Evolutionary conservation across 2,329 filamentous ascomycete genomes (phyloP), one percentile per base, ranked within the genome.

Genomic region (Claviceps sp.): DNA sequence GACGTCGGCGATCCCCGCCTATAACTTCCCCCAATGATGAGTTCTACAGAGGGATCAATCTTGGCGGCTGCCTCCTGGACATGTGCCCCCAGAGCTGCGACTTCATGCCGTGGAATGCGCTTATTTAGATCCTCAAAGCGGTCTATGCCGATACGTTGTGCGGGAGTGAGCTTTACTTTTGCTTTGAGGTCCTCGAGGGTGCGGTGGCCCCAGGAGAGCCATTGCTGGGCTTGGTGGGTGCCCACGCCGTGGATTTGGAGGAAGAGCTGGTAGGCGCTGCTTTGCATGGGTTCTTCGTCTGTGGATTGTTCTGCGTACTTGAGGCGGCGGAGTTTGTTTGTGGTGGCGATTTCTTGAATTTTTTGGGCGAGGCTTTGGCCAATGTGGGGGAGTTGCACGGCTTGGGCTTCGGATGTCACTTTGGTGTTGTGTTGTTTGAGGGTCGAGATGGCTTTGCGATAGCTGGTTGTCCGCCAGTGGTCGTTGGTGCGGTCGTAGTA

Each of bases 331-430:
- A 96, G 76, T 26, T 75, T 73, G 59, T 88, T 78, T 0, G 88
- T 95, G 40, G 75, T 73, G 2, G 81, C 86, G 44, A 96, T 95
- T 62, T 96, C 91, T 60, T 93, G 87, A 56, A 97, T 93, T 65
- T 95, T 95, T 26, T 78, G 73, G 0, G 89, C 89, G 1, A 96
- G 70, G 1, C 86, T 77, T 11, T 72, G 60, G 7, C 90, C 90
- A 38, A 96, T 81, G 53, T 75, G 77, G 1, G 81, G 80, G 1
- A 96, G 73, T 2, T 68, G 65, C 11, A 76, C 68, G 0, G 90
- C 91, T 64, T 94, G 77, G 47, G 81, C 75, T 53, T 78, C 81
- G 0, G 84, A 90, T 4, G 66, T 71, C 53, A 96, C 78, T 61
- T 80, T 83, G 47, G 58, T 60, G 0, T 70, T 62, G 55, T 90